phyloP scores from a whole-genome alignment of 805 yeast species.

The Yarrowia yakushimensis region DNA sequence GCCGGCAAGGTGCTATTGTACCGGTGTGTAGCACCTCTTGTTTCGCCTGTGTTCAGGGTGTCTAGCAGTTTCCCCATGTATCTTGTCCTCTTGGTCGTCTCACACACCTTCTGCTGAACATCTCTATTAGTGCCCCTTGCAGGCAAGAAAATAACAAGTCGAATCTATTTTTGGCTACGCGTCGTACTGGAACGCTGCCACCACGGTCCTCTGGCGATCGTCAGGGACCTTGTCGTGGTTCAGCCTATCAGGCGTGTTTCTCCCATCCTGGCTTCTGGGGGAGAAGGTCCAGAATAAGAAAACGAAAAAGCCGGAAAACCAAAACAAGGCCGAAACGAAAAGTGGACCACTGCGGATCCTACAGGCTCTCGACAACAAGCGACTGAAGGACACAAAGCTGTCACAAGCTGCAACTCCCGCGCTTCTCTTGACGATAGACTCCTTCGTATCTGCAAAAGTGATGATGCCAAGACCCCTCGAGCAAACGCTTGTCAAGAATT shows the following conservation, averaged over 20 bases:
- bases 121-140: background rate
- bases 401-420: background rate
- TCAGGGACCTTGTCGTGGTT: background rate
- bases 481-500: background rate
- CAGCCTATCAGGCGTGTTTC: conserved; percentile 8
- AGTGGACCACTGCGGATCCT: background rate
- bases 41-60: background rate
- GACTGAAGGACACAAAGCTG: background rate
- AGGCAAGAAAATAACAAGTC: background rate
- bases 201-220: background rate
- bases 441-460: conserved; percentile 11
- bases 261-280: background rate
- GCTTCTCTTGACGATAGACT: conserved; percentile 8
- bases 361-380: conserved; percentile 15
- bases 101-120: background rate
- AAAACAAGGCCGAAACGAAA: background rate
- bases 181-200: background rate
- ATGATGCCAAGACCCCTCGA: conserved; percentile 3
- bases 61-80: background rate
- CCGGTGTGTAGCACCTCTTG: background rate
- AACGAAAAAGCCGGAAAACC: background rate
- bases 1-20: background rate
- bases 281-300: background rate
- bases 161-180: background rate
- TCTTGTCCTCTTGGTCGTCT: background rate